Base-by-base conservation (phyloP, 352 stramenopile species). In the Pilasporangium apinafurcum region DNA sequence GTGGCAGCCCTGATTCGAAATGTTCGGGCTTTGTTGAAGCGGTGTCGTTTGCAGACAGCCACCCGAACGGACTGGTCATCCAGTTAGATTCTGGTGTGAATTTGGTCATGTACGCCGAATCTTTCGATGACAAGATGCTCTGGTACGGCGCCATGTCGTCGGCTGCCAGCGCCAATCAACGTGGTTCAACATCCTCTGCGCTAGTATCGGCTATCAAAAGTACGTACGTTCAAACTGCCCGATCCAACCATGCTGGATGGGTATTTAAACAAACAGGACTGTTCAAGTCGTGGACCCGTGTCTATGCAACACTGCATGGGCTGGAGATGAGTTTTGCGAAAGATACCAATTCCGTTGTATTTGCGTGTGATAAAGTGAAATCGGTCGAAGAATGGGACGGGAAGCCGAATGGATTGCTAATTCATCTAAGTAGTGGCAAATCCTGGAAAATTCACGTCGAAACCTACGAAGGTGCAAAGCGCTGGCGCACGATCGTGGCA, bases 271-370 rank as follows among this genome's bases (percentile, higher is more conserved):
- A 88, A 22, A 48, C 59, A 8, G 82, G 82, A 5, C 39, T 92
- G 38, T 85, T 94, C 68, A 89, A 89, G 53, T 61, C 57, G 20
- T 89, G 77, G 77, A 92, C 87, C 53, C 79, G 73, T 2, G 48
- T 88, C 27, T 92, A 89, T 44, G 82, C 89, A 22, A 92, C 79
- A 21, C 53, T 94, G 6, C 82, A 94, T 24, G 79, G 79, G 12
- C 40, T 66, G 5, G 79, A 94, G 40, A 36, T 94, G 44, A 72
- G 66, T 9, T 89, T 74, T 36, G 57, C 79, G 10, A 78, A 82
- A 33, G 82, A 92, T 37, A 80, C 79, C n/a, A 86, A 85, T 41
- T 73, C 75, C 39, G 53, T 69, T 12, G 57, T 81, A 9, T 47
- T 73, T 38, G 53, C 82, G 24, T 83, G 62, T 25, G 79, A 88